Evolutionary conservation across 2,329 filamentous ascomycete species (phyloP).

Genomic region (Cladosporium sphaerospermum): DNA sequence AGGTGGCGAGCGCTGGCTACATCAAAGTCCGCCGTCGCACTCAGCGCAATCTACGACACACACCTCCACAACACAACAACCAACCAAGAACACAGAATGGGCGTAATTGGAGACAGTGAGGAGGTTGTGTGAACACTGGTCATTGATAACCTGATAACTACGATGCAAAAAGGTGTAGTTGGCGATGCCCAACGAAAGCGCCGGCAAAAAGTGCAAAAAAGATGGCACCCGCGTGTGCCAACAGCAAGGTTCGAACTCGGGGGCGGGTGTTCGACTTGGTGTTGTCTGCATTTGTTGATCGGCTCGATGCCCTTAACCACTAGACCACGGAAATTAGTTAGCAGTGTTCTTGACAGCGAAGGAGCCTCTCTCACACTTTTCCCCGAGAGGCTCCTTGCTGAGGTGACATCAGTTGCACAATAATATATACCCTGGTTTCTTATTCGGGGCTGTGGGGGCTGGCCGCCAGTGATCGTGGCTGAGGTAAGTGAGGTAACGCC

Average conservation of each 20-base stretch:
- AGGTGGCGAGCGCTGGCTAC: no score
- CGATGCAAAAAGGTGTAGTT: no score
- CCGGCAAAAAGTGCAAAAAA: slow-evolving; percentile 33
- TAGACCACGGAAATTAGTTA: neutral
- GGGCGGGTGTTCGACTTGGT: neutral
- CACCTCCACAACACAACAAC: no score
- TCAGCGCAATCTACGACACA: no score
- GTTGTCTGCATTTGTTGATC: neutral
- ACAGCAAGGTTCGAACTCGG: neutral
- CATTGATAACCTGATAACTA: no score
- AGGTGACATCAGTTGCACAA: neutral
- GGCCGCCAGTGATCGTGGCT: neutral
- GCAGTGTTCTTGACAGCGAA: neutral
- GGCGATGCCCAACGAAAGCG: no score
- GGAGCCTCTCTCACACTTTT: neutral
- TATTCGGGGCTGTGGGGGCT: neutral
- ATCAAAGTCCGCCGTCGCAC: no score
- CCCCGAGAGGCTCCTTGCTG: neutral
- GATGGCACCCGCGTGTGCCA: neutral
- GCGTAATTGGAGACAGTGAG: no score
- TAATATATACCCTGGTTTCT: neutral
- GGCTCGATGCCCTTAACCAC: neutral
- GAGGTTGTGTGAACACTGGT: no score
- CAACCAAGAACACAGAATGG: no score
- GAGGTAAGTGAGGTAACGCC: neutral